Percentiles rank a stretch among this genome's conserved stretches.
Evolutionary conservation across 2,329 filamentous ascomycete genomes (phyloP).

Genomic region (Pseudogymnoascus sp.): DNA sequence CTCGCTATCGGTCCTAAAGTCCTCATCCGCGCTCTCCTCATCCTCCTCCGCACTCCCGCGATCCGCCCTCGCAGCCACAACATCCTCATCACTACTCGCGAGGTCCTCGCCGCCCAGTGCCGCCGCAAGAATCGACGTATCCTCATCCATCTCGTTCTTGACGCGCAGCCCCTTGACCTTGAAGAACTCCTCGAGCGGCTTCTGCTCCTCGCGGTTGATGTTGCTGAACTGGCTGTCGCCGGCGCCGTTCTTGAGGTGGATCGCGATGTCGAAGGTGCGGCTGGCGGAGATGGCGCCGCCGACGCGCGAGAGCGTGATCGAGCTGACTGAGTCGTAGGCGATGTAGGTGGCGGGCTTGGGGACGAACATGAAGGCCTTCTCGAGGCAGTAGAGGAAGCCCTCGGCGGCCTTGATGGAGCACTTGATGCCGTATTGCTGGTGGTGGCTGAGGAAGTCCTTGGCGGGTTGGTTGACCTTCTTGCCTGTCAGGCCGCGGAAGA

Average conservation of each 20-base stretch:
- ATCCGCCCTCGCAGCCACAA: conserved; percentile 60
- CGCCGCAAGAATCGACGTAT: conserved; percentile 61
- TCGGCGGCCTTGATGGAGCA: conserved; percentile 99
- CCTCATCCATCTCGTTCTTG: conserved; percentile 98
- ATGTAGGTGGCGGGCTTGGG: conserved; percentile 98
- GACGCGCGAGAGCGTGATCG: conserved; percentile 91
- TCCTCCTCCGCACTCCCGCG: conserved; percentile 93
- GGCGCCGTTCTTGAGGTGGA: conserved; percentile 77
- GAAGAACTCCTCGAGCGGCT: conserved; percentile 95
- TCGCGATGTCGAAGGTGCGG: conserved; percentile 94
- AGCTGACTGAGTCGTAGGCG: conserved; percentile 83
- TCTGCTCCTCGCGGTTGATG: conserved; percentile 96
- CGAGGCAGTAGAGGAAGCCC: conserved; percentile 90
- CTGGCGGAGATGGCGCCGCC: conserved; percentile 88
- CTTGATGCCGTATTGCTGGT: conserved; percentile 90
- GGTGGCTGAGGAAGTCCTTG: conserved; percentile 86
- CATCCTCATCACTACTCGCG: conserved; percentile 65
- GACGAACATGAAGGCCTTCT: conserved; percentile 98
- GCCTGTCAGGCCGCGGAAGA: conserved; percentile 87
- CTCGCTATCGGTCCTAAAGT: conserved; percentile 87
- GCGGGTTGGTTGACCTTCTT: conserved; percentile 94
- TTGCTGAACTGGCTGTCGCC: conserved; percentile 96
- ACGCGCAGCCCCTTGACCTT: conserved; percentile 89
- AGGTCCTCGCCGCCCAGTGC: conserved; percentile 78
- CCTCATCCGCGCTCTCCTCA: conserved; percentile 88